Percentiles rank a stretch among this genome's conserved stretches.
phyloP scores from a whole-genome alignment of 345 rosid species.

The Kandelia obovata region DNA sequence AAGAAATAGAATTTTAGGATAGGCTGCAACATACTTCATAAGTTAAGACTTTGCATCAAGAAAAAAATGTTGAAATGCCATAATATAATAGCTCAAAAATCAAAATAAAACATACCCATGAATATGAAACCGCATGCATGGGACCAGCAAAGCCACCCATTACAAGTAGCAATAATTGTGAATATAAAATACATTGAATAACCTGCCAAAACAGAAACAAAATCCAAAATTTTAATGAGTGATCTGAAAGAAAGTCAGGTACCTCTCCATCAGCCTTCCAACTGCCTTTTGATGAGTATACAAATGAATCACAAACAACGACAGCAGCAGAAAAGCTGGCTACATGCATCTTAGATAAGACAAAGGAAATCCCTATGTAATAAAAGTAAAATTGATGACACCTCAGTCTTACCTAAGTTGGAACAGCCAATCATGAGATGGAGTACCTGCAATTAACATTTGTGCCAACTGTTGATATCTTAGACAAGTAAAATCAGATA shows the following conservation, averaged over 20 bases:
- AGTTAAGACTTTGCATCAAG: background rate
- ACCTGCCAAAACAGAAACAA: constrained; percentile 29
- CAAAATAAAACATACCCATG: constrained; percentile 33
- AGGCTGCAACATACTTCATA: constrained; percentile 43
- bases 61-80: background rate
- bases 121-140: constrained; percentile 38
- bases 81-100: background rate
- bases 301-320: too few relatives aligned
- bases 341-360: too few relatives aligned
- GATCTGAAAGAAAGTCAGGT: background rate
- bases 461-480: background rate
- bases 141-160: constrained; percentile 42
- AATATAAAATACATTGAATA: constrained; percentile 28
- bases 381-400: background rate
- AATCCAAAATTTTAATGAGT: background rate
- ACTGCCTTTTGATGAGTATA: too few relatives aligned
- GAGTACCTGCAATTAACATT: constrained; percentile 35
- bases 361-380: too few relatives aligned
- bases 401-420: constrained; percentile 36
- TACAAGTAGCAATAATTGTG: constrained; percentile 32
- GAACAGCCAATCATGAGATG: constrained; percentile 45
- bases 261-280: too few relatives aligned
- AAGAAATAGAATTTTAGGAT: constrained; percentile 49
- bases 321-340: too few relatives aligned
- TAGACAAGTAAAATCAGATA: background rate